Evolutionary conservation across 306 rosid species (phyloP).

Genomic region (Prunus mira): DNA sequence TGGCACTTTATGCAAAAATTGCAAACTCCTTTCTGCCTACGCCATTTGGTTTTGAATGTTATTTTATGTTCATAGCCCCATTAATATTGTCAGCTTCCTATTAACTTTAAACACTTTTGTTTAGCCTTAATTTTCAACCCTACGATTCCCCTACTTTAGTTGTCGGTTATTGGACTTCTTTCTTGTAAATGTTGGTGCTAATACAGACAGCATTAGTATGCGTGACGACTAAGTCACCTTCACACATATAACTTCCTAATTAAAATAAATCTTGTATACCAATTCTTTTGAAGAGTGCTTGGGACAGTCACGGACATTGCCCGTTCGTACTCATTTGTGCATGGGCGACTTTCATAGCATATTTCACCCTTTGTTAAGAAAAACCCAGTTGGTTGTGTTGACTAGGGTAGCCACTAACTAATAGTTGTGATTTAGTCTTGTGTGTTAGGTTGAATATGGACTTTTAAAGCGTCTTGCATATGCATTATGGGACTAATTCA

Average conservation of each 20-base stretch:
- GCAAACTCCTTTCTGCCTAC: neutral
- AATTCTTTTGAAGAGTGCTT: too few relatives aligned
- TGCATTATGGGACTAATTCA: neutral
- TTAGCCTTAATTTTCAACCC: neutral
- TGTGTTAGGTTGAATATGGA: neutral
- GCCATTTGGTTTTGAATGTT: neutral
- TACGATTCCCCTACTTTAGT: neutral
- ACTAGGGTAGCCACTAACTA: neutral
- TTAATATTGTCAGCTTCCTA: neutral
- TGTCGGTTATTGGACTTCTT: neutral
- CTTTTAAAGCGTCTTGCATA: neutral
- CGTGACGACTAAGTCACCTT: neutral
- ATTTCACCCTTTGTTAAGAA: too few relatives aligned
- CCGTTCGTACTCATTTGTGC: too few relatives aligned
- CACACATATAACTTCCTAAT: too few relatives aligned
- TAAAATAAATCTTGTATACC: too few relatives aligned
- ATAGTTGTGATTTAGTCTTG: neutral
- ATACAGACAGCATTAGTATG: neutral
- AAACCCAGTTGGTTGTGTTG: neutral
- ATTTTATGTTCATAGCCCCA: neutral
- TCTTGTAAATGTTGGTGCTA: conserved; percentile 5
- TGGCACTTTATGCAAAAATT: neutral
- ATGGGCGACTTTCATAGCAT: too few relatives aligned
- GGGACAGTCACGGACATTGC: too few relatives aligned
- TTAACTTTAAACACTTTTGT: neutral